Evolutionary conservation across 2,329 filamentous ascomycete species (phyloP).

Genomic region (Salinomyces thailandicus): DNA sequence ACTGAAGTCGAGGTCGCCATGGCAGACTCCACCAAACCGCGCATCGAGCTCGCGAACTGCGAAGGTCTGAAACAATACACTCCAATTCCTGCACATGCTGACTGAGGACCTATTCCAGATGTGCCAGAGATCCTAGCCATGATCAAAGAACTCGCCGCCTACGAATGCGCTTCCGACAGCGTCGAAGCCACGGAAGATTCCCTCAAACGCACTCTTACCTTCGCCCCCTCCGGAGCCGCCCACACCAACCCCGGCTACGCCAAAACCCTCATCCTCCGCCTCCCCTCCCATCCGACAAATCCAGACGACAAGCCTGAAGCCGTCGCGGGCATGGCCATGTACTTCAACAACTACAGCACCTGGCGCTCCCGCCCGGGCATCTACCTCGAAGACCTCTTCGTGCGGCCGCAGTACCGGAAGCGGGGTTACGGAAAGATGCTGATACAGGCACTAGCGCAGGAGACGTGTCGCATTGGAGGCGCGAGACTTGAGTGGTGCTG

Average conservation of each 20-base stretch:
- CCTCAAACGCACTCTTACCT: constrained; percentile 66
- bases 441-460: constrained; percentile 65
- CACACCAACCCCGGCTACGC: constrained; percentile 49
- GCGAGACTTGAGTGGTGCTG: constrained; percentile 81
- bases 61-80: constrained; percentile 24
- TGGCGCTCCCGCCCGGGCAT: constrained; percentile 83
- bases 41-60: constrained; percentile 49
- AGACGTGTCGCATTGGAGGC: constrained; percentile 62
- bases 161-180: constrained; percentile 64
- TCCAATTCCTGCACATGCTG: background rate
- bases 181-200: constrained; percentile 71
- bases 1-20: no score
- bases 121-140: constrained; percentile 68
- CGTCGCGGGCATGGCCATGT: constrained; percentile 70
- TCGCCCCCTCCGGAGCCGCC: constrained; percentile 44
- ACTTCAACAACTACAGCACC: constrained; percentile 92
- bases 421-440: constrained; percentile 71
- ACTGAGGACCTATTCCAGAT: constrained; percentile 49
- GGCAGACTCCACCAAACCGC: constrained; percentile 9
- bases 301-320: constrained; percentile 28
- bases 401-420: constrained; percentile 58
- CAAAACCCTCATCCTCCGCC: constrained; percentile 58
- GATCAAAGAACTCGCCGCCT: constrained; percentile 76
- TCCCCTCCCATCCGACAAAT: constrained; percentile 28
- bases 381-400: constrained; percentile 89